Percentiles rank a stretch among this genome's conserved stretches.
phyloP scores from a whole-genome alignment of 1,284 basidiomycete species.

The Irpex sp. region DNA sequence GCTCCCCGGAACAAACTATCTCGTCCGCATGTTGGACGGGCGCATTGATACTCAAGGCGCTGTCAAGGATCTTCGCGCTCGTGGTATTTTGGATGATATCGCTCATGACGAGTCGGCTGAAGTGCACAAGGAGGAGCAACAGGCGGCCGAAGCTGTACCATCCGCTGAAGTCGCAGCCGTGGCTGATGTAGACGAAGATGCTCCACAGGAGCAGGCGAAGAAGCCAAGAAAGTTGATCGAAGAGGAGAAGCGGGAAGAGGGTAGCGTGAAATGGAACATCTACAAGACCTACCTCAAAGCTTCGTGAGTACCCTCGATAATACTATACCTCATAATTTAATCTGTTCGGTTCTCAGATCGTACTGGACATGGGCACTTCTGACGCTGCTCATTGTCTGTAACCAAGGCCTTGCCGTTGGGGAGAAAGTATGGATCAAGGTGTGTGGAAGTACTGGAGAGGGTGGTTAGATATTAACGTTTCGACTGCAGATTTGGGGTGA shows the following conservation, averaged over 20 bases:
- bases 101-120: slow-evolving; percentile 38
- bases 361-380: slow-evolving; percentile 63
- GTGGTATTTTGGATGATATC: slow-evolving; percentile 58
- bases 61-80: slow-evolving; percentile 52
- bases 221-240: slow-evolving; percentile 64
- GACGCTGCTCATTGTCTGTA: slow-evolving; percentile 43
- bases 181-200: slow-evolving; percentile 25
- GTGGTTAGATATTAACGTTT: neutral
- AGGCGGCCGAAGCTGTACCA: slow-evolving; percentile 22
- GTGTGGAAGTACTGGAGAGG: slow-evolving; percentile 20
- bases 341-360: slow-evolving; percentile 35
- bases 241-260: slow-evolving; percentile 69
- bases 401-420: slow-evolving; percentile 45
- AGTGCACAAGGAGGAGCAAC: slow-evolving; percentile 27
- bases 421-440: slow-evolving; percentile 76
- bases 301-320: slow-evolving; percentile 37
- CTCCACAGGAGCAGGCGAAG: slow-evolving; percentile 33
- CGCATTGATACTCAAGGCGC: slow-evolving; percentile 68
- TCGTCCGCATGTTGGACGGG: slow-evolving; percentile 73
- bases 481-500: slow-evolving; percentile 53
- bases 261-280: slow-evolving; percentile 76
- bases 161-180: slow-evolving; percentile 24
- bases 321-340: too few species aligned
- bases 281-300: slow-evolving; percentile 78
- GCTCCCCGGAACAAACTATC: slow-evolving; percentile 63